phyloP scores from a whole-genome alignment of 306 rosid genomes.

The Pyrus communis region DNA sequence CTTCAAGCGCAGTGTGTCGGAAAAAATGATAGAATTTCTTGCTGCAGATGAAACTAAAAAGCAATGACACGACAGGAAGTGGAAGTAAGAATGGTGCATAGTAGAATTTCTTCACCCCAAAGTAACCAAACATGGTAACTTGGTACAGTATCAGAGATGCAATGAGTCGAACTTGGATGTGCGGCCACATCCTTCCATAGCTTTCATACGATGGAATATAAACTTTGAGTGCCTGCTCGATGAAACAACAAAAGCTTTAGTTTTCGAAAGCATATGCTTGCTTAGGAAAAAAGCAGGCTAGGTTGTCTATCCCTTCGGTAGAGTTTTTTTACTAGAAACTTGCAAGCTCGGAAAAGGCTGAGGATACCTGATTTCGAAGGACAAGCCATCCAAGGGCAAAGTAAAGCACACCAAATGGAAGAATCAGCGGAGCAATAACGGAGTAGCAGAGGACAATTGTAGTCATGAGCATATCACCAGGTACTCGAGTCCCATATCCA shows the following conservation, averaged over 20 bases:
- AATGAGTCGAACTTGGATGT: slow-evolving; percentile 50
- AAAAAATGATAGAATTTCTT: slow-evolving; percentile 69
- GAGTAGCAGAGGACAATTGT: slow-evolving; percentile 84
- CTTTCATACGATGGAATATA: slow-evolving; percentile 82
- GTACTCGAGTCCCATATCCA: slow-evolving; percentile 70
- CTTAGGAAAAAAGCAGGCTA: too few species aligned
- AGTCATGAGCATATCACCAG: slow-evolving; percentile 63
- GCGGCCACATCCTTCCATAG: slow-evolving; percentile 95
- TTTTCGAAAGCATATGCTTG: not conserved
- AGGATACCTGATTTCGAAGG: slow-evolving; percentile 80
- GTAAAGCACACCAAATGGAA: slow-evolving; percentile 78
- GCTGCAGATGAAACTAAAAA: slow-evolving; percentile 36
- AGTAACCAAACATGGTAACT: slow-evolving; percentile 79
- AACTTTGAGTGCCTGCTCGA: slow-evolving; percentile 74
- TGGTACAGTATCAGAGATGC: slow-evolving; percentile 75
- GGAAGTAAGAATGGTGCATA: slow-evolving; percentile 47
- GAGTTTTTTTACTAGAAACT: not conserved
- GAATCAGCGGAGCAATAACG: slow-evolving; percentile 69
- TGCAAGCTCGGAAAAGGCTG: not conserved
- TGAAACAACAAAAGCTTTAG: not conserved
- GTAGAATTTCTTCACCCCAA: slow-evolving; percentile 41
- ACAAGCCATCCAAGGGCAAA: slow-evolving; percentile 90
- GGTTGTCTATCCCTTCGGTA: not conserved
- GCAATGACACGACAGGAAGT: slow-evolving; percentile 46
- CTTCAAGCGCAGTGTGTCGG: slow-evolving; percentile 48